A percentile compares a stretch with the other conserved stretches of the same genome.
These are phyloP conservation scores for Apiotrichum mycotoxinovorans DNA, from an alignment of 1,284 basidiomycete species.

Conservation along the genomic window DNA sequence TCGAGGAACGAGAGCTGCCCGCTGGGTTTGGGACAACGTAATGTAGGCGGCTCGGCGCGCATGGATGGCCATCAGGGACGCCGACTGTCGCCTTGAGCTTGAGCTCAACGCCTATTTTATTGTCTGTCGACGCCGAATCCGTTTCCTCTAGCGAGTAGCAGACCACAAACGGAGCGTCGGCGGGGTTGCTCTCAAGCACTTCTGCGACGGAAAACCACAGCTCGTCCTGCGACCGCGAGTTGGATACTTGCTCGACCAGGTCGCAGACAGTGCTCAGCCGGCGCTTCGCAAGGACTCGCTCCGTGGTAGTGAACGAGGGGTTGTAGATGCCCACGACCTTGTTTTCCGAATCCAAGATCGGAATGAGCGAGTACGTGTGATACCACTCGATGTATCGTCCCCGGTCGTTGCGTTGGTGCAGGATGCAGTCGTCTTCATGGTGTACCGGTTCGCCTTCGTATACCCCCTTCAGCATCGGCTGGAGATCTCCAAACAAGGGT, in stretches of 20 bases:
- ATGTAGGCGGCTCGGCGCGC: slow-evolving; percentile 7
- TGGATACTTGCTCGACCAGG: slow-evolving; percentile 16
- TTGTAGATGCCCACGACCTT: slow-evolving; percentile 23
- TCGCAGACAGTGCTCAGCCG: slow-evolving; percentile 18
- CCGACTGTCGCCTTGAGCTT: slow-evolving; percentile 20
- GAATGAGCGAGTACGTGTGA: slow-evolving; percentile 38
- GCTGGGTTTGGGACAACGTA: neutral
- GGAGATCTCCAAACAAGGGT: slow-evolving; percentile 25
- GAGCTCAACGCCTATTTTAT: slow-evolving; percentile 6
- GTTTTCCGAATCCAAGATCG: slow-evolving; percentile 24
- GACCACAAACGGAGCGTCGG: slow-evolving; percentile 28
- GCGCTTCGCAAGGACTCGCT: slow-evolving; percentile 16
- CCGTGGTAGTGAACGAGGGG: slow-evolving; percentile 20
- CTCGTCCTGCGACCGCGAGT: slow-evolving; percentile 11
- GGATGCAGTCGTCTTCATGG: slow-evolving; percentile 31
- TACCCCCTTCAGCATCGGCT: slow-evolving; percentile 19
- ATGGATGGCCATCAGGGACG: slow-evolving; percentile 19
- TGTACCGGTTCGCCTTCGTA: slow-evolving; percentile 17
- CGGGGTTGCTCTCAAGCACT: slow-evolving; percentile 16
- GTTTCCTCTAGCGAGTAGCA: slow-evolving; percentile 21
- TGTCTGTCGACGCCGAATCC: neutral
- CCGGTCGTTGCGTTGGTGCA: slow-evolving; percentile 21
- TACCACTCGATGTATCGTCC: slow-evolving; percentile 32
- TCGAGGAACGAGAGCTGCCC: neutral
- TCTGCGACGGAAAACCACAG: slow-evolving; percentile 17